phyloP scores from a whole-genome alignment of 768 basidiomycete genomes.

The Boletus barrowsii region DNA sequence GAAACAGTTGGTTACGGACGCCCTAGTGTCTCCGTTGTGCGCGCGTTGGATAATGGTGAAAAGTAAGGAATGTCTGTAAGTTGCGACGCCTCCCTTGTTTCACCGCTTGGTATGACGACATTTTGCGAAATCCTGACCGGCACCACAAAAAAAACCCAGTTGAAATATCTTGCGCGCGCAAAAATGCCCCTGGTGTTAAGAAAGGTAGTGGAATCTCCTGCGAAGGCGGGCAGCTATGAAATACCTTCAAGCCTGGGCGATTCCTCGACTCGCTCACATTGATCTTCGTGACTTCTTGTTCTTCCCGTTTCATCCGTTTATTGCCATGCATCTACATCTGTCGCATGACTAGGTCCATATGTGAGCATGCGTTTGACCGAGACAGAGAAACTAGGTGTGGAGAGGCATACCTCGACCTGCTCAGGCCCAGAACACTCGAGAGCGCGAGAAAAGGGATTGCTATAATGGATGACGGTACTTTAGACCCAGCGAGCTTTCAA shows the following conservation, averaged over 20 bases:
- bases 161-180: too few species aligned
- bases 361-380: neutral
- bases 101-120: too few species aligned
- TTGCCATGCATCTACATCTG: conserved; percentile 50
- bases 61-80: too few species aligned
- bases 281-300: conserved; percentile 43
- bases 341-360: conserved; percentile 37
- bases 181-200: conserved; percentile 7
- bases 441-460: conserved; percentile 52
- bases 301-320: conserved; percentile 46
- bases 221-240: conserved; percentile 36
- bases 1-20: too few species aligned
- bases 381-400: neutral
- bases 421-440: conserved; percentile 29
- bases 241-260: conserved; percentile 59
- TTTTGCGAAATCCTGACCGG: too few species aligned
- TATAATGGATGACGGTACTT: conserved; percentile 44
- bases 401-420: conserved; percentile 21
- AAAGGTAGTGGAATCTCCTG: conserved; percentile 58
- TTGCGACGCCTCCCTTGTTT: too few species aligned
- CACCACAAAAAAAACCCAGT: too few species aligned
- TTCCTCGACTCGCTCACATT: conserved; percentile 50
- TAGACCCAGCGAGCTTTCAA: conserved; percentile 60
- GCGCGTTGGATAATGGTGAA: too few species aligned
- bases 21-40: too few species aligned